Percentiles rank a stretch among this genome's conserved stretches.
Evolutionary conservation across 2,329 filamentous ascomycete genomes (phyloP).

Genomic region (Diaporthe sp.): DNA sequence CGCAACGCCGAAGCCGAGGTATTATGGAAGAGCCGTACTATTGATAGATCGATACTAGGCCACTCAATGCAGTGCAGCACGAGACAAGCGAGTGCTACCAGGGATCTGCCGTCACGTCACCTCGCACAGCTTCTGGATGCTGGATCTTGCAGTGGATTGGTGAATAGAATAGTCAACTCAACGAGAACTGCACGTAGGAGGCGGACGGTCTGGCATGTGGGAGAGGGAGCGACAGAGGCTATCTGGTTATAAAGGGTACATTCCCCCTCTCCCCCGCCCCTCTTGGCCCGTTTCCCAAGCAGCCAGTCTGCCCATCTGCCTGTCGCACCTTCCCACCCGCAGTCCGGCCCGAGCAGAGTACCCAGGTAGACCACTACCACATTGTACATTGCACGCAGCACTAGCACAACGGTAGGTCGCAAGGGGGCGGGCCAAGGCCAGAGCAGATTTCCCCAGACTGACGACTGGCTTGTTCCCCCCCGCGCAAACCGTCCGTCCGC

Average conservation of each 20-base stretch:
- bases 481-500: conserved; percentile 19
- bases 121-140: not conserved
- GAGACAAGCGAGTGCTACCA: not conserved
- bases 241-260: conserved; percentile 11
- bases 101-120: not conserved
- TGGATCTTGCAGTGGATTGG: conserved; percentile 12
- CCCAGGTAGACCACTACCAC: not conserved
- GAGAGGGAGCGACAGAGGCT: not conserved
- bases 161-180: not conserved
- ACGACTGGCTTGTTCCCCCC: not conserved
- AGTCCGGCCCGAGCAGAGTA: not conserved
- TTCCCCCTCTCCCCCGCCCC: not conserved
- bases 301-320: too few relatives aligned
- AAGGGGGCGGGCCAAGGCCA: not conserved
- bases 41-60: not conserved
- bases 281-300: conserved; percentile 20
- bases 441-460: conserved; percentile 20
- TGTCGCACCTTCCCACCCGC: not conserved
- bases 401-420: not conserved
- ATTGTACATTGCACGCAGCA: not conserved
- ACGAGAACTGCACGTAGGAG: not conserved
- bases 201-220: not conserved
- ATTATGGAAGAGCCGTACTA: conserved; percentile 13
- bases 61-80: not conserved
- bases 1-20: conserved; percentile 39